Percentiles rank a stretch among this genome's conserved stretches.
Evolutionary conservation across 805 yeast genomes (phyloP).

Genomic region (Dipodascus geniculatus): DNA sequence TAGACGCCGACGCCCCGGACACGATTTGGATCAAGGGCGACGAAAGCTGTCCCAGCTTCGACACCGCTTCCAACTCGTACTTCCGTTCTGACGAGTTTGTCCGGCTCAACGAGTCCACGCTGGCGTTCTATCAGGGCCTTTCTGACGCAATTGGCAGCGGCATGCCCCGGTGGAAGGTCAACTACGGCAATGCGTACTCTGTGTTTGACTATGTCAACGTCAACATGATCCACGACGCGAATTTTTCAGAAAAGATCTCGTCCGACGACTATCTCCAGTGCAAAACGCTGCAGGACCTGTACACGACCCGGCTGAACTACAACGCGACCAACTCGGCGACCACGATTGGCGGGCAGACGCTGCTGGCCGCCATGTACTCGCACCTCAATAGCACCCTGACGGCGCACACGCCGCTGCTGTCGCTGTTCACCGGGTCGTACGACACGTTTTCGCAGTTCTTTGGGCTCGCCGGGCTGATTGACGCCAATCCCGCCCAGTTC

Average conservation of each 20-base stretch:
- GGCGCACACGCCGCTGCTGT: constrained; percentile 26
- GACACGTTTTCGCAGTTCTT: constrained; percentile 33
- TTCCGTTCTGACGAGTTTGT: constrained; percentile 23
- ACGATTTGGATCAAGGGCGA: constrained; percentile 34
- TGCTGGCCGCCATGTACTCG: constrained; percentile 27
- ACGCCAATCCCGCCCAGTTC: constrained; percentile 27
- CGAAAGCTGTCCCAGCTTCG: constrained; percentile 30
- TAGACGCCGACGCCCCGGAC: constrained; percentile 27
- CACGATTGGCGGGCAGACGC: constrained; percentile 33
- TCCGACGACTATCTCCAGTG: constrained; percentile 23
- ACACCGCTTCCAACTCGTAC: constrained; percentile 25
- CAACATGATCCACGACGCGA: constrained; percentile 31
- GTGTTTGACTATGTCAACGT: constrained; percentile 33
- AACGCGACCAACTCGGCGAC: constrained; percentile 21
- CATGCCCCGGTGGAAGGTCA: constrained; percentile 22
- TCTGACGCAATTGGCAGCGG: constrained; percentile 16
- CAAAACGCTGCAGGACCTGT: constrained; percentile 29
- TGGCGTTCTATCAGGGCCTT: constrained; percentile 30
- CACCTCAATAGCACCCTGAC: constrained; percentile 29
- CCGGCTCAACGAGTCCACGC: constrained; percentile 27
- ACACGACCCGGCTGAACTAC: constrained; percentile 29
- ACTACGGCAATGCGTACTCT: constrained; percentile 29
- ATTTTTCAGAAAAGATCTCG: constrained; percentile 23
- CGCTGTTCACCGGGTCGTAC: constrained; percentile 36
- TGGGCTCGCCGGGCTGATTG: constrained; percentile 27